Evolutionary conservation across 805 yeast genomes (phyloP), one percentile per base, ranked within the genome.

Genomic region (Pichia insulana): DNA sequence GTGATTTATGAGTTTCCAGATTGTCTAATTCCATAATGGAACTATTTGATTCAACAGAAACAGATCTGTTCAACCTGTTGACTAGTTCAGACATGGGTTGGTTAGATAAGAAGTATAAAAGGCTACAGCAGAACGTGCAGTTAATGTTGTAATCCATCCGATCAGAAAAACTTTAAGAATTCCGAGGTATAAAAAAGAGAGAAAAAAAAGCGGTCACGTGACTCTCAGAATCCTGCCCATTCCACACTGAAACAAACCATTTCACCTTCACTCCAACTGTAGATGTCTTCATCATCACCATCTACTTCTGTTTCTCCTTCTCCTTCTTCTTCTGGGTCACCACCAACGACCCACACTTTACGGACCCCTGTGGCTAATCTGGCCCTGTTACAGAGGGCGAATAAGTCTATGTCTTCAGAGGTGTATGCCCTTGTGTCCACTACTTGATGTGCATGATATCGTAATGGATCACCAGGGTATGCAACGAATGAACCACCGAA

Each of bases 381-480:
- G 0, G 97, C 97, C n/a, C 94, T 86, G 30, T 81, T 80, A 0
- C 87, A 77, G 13, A 89, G 58, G 34, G 76, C 76, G 34, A 73
- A 54, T 32, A 87, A 54, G 2, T 73, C 73, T 19, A 83, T 69
- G 47, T 73, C 71, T 38, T 77, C 73, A 30, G 72, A 70, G 49
- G 72, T 65, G 30, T 59, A 63, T 16, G 68, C 65, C 20, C 68
- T 50, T 0, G 78, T 68, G 37, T 74, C 73, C 2, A 85, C 83
- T 5, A 85, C 80, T 49, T 79, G 68, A 59, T 90, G 96, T 2
- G 97, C 83, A 62, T 90, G 98, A 55, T 77, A 92, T 37, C 92
- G 62, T 41, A 90, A 65, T 7, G 97, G 95, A 57, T 90, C 98
- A 1, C 97, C 97, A 0, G 97, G 97, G 50, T 90, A 90, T 2